Base-by-base conservation (phyloP, 2,329 filamentous ascomycete genomes). In the Paradendryphiella salina region DNA sequence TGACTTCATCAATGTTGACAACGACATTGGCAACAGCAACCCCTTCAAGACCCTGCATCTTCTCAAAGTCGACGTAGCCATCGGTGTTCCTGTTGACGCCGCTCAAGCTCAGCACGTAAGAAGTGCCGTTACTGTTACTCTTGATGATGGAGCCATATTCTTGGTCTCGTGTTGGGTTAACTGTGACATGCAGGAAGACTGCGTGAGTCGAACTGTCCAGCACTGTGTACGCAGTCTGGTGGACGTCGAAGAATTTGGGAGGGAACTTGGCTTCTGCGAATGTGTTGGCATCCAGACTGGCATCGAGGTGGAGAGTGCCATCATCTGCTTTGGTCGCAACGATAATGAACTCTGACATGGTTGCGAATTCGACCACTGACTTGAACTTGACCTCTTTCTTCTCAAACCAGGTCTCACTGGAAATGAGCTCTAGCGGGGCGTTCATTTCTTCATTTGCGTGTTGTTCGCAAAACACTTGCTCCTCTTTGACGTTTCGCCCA, bases 111-210 rank as follows among this genome's bases (percentile, higher is more conserved):
- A 96, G 78, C 10, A 96, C 89, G 66, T 96, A 99, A 1, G 89
- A 94, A 0, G 94, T 99, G 46, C 94, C 94, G 69, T 99, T 97
- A 64, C 91, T 96, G 77, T 99, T 99, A 69, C 91, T 96, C 82
- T 97, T 99, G 74, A 99, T 85, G 62, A 99, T 90, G 18, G 88
- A 87, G 31, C 94, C 94, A 63, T 89, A 91, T 52, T 88, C 83
- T 42, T 82, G 83, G 14, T 84, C 86, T 42, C 79, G 70, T 3
- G 78, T 77, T 33, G 81, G 82, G 64, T 88, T 87, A 33, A 90
- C 89, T 0, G 88, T 91, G 38, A 97, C 93, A 67, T 97, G 95
- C 50, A 99, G 76, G 75, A 97, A 97, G 51, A 99, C 82, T 1
- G 94, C 89, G 72, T 97, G 93, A 0, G 91, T 96, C 1, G 90